A percentile compares a stretch with the other conserved stretches of the same genome.
Evolutionary conservation across 345 rosid species (phyloP).

Genomic region (Aurinia saxatilis): DNA sequence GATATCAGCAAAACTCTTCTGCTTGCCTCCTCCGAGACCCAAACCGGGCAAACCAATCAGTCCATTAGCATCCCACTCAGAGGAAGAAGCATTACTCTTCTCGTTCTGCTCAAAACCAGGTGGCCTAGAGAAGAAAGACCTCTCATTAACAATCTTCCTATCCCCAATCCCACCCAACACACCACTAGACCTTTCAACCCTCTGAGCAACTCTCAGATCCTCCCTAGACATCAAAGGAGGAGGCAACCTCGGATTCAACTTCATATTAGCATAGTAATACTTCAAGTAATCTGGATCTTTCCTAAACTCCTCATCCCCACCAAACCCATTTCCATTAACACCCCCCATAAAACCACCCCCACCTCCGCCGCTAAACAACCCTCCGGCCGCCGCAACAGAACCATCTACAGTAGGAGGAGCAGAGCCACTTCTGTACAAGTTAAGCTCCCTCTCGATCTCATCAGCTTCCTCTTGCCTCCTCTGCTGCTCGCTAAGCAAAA

Average conservation of each 20-base stretch:
- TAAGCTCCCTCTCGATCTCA: slow-evolving; percentile 58
- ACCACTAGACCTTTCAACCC: slow-evolving; percentile 54
- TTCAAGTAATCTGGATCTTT: slow-evolving; percentile 67
- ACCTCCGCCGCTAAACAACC: slow-evolving; percentile 43
- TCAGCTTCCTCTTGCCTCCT: slow-evolving; percentile 39
- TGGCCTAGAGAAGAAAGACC: slow-evolving; percentile 61
- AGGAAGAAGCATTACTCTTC: slow-evolving; percentile 33
- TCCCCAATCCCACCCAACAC: slow-evolving; percentile 71
- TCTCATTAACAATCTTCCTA: slow-evolving; percentile 46
- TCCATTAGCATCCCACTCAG: slow-evolving; percentile 78
- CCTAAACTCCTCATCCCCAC: slow-evolving; percentile 66
- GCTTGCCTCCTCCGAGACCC: slow-evolving; percentile 55
- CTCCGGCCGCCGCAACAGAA: slow-evolving; percentile 53
- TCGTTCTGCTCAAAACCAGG: slow-evolving; percentile 69
- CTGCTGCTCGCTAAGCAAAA: slow-evolving; percentile 43
- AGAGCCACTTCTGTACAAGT: slow-evolving; percentile 67
- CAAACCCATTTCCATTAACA: slow-evolving; percentile 40
- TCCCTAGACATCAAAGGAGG: slow-evolving; percentile 84
- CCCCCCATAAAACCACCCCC: slow-evolving; percentile 35
- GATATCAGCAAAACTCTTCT: slow-evolving; percentile 69
- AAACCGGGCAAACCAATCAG: slow-evolving; percentile 66
- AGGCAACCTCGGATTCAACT: slow-evolving; percentile 86
- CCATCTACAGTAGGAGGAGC: slow-evolving; percentile 81
- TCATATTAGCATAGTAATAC: slow-evolving; percentile 69
- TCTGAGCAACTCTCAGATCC: slow-evolving; percentile 80